These are phyloP conservation scores for Arthrobotrys entomopaga DNA, from an alignment of 2,329 filamentous ascomycete genomes.

Conservation along the genomic window DNA sequence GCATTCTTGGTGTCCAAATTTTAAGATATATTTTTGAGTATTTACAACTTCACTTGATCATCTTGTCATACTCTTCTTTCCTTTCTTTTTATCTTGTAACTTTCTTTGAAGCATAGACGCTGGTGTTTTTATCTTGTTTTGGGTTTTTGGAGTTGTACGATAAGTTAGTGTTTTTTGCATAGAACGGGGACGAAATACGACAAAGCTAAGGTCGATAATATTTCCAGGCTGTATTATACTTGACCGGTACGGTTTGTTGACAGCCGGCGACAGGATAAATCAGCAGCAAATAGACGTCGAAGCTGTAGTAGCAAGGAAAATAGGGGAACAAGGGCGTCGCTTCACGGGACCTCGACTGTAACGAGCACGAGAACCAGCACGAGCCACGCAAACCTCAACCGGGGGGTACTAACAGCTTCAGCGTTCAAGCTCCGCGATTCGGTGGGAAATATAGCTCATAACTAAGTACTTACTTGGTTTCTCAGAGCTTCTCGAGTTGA, in stretches of 20 bases:
- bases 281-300: too few relatives aligned
- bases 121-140: neutral
- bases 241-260: too few relatives aligned
- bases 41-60: too few relatives aligned
- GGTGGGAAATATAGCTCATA: neutral
- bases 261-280: too few relatives aligned
- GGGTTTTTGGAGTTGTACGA: neutral
- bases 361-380: neutral
- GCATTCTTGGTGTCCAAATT: neutral
- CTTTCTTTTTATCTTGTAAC: neutral
- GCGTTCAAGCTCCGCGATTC: neutral
- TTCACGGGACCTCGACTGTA: slow-evolving; percentile 11
- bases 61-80: slow-evolving; percentile 5
- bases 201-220: too few relatives aligned
- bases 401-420: slow-evolving; percentile 5
- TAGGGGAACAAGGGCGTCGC: neutral
- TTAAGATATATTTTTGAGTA: neutral
- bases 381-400: neutral
- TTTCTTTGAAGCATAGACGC: neutral
- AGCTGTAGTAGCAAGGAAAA: neutral
- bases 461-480: too few relatives aligned
- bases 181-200: neutral
- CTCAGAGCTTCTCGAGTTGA: neutral
- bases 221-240: too few relatives aligned
- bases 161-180: neutral